Percentiles rank a stretch among this genome's conserved stretches.
Evolutionary conservation across 495 filamentous ascomycete genomes (phyloP).

Genomic region (Hypoxylon fuscum): DNA sequence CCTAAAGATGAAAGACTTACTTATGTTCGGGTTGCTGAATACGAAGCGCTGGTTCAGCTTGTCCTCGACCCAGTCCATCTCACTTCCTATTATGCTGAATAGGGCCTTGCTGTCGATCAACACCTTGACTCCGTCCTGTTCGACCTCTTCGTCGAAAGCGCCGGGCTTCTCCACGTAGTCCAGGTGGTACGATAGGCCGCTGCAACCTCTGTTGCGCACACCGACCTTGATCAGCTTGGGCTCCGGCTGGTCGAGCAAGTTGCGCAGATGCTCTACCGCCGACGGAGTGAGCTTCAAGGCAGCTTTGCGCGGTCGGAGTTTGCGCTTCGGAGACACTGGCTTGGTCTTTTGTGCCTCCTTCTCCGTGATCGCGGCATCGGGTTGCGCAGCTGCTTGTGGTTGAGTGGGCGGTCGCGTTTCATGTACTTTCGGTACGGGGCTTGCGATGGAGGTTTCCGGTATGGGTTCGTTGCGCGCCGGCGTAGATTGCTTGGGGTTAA

Average conservation of each 20-base stretch:
- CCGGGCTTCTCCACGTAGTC: slow-evolving; percentile 94
- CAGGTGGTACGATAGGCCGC: slow-evolving; percentile 91
- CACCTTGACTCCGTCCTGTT: slow-evolving; percentile 96
- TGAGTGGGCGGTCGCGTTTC: slow-evolving; percentile 60
- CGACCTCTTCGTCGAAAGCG: slow-evolving; percentile 88
- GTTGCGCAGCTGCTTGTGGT: slow-evolving; percentile 36
- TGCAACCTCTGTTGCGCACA: slow-evolving; percentile 95
- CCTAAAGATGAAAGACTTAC: slow-evolving; percentile 64
- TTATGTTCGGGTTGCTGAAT: slow-evolving; percentile 97
- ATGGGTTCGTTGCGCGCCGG: slow-evolving; percentile 72
- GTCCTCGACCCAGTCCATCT: slow-evolving; percentile 99
- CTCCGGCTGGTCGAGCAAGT: slow-evolving; percentile 78
- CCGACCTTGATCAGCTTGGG: slow-evolving; percentile 94
- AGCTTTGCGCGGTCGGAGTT: slow-evolving; percentile 85
- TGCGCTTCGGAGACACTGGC: slow-evolving; percentile 64
- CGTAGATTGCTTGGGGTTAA: slow-evolving; percentile 66
- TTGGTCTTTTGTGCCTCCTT: slow-evolving; percentile 71
- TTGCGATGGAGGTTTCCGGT: slow-evolving; percentile 75
- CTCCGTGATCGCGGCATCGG: slow-evolving; percentile 57
- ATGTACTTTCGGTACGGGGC: slow-evolving; percentile 61
- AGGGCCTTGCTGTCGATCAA: slow-evolving; percentile 96
- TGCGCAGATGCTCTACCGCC: slow-evolving; percentile 78
- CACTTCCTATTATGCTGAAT: slow-evolving; percentile 96
- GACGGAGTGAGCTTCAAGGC: slow-evolving; percentile 84
- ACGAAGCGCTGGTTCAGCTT: slow-evolving; percentile 89